Base-by-base conservation (phyloP, 441 rosid species). In the Mallotus repandus region DNA sequence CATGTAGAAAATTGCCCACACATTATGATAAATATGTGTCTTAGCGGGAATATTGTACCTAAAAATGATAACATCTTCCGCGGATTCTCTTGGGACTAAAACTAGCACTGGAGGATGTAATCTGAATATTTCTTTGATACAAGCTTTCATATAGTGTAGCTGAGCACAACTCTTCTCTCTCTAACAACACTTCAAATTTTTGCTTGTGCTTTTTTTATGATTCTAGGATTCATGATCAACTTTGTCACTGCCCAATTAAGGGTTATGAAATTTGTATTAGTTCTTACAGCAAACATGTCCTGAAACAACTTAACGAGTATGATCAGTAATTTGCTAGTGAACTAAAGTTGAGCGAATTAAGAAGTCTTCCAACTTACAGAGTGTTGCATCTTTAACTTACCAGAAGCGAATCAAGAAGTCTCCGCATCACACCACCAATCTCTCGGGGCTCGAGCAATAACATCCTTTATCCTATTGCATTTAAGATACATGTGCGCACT, bases 281-380 rank as follows among this genome's bases (percentile, higher is more conserved):
- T 89, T 77, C 97, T 90, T 22, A 85, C 97, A 43, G 86, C 86
- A 73, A 91, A 86, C 88, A 91, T 85, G 80, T 89, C 91, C 97
- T 50, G 1, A 25, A 25, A 25, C 29, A 25, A 25, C 29, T 25
- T 25, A 25, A 25, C 29, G 2, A 25, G n/a, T n/a, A n/a, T n/a
- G n/a, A n/a, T 41, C 45, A 53, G 9, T 46, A 13, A 35, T 22
- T n/a, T n/a, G 43, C 56, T 6, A 14, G 32, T 57, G 29, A 57
- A 57, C 8, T 21, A 22, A 57, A 19, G 35, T 9, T 57, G 32
- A 66, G 45, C 14, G 54, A 52, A 45, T 29, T 46, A 60, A 35
- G 35, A 59, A 25, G 15, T 54, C 25, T 53, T n/a, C n/a, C n/a
- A n/a, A n/a, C n/a, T n/a, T n/a, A n/a, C n/a, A n/a, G n/a, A n/a